Percentiles rank a stretch among this genome's conserved stretches.
Evolutionary conservation across 2,329 filamentous ascomycete genomes (phyloP).

Genomic region (Eutypa lata): DNA sequence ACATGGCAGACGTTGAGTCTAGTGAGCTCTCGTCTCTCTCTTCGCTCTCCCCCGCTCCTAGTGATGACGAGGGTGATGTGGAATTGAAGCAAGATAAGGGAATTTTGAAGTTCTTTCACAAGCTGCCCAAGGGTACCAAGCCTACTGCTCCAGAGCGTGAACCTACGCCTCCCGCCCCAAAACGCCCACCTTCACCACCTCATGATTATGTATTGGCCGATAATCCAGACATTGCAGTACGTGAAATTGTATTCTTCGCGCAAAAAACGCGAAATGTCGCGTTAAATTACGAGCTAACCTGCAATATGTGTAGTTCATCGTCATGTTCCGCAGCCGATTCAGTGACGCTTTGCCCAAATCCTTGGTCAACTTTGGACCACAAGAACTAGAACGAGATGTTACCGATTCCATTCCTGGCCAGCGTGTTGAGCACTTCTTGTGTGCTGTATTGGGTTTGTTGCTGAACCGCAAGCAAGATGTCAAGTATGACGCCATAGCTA

Average conservation of each 20-base stretch:
- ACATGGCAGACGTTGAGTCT: conserved; percentile 61
- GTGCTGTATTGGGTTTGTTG: conserved; percentile 81
- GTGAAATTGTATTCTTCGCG: conserved; percentile 47
- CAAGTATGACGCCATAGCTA: conserved; percentile 64
- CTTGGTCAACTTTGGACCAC: conserved; percentile 84
- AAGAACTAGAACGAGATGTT: conserved; percentile 89
- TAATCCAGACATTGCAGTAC: conserved; percentile 86
- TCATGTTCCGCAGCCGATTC: conserved; percentile 96
- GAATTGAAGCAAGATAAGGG: conserved; percentile 51
- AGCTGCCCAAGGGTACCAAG: conserved; percentile 44
- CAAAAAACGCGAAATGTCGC: conserved; percentile 53
- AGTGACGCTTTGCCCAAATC: conserved; percentile 85
- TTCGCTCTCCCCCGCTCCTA: conserved; percentile 48
- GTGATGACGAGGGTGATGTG: conserved; percentile 53
- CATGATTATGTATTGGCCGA: conserved; percentile 89
- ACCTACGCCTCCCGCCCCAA: conserved; percentile 65
- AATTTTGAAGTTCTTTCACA: conserved; percentile 67
- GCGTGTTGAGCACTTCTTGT: conserved; percentile 82
- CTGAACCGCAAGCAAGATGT: conserved; percentile 98
- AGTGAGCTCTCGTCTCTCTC: conserved; percentile 59
- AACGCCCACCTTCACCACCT: conserved; percentile 81
- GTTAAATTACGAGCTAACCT: conserved; percentile 36
- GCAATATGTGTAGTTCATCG: conserved; percentile 70
- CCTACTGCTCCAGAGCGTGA: conserved; percentile 47
- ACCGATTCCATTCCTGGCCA: conserved; percentile 75